Percentiles rank a stretch among this genome's conserved stretches.
Evolutionary conservation across 805 yeast genomes (phyloP).

Genomic region (Limtongia smithiae): DNA sequence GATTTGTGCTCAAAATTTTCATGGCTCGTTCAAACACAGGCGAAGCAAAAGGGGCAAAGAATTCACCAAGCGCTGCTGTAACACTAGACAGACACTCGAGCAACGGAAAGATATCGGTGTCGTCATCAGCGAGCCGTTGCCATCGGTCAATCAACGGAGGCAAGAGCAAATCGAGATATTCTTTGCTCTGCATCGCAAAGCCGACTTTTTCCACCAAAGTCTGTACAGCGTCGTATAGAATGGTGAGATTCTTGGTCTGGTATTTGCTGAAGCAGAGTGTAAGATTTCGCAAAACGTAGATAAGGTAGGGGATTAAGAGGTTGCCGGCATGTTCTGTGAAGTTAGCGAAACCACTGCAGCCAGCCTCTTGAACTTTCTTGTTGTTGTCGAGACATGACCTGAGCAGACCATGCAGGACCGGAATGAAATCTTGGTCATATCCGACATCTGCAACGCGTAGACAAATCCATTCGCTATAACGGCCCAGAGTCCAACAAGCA

Average conservation of each 20-base stretch:
- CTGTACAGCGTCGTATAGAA: conserved; percentile 86
- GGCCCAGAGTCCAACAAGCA: conserved; percentile 90
- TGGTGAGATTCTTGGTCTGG: conserved; percentile 75
- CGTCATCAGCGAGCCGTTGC: conserved; percentile 71
- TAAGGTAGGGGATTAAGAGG: conserved; percentile 59
- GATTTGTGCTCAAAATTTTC: conserved; percentile 62
- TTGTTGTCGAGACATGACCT: conserved; percentile 73
- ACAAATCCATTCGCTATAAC: conserved; percentile 81
- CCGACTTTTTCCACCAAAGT: conserved; percentile 79
- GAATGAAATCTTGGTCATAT: conserved; percentile 64
- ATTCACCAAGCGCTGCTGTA: conserved; percentile 79
- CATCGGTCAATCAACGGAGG: conserved; percentile 84
- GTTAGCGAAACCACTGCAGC: conserved; percentile 79
- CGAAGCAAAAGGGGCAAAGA: conserved; percentile 83
- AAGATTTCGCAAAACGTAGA: conserved; percentile 65
- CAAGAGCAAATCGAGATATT: conserved; percentile 57
- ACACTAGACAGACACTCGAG: conserved; percentile 89
- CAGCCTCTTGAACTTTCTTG: conserved; percentile 94
- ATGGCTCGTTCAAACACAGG: conserved; percentile 79
- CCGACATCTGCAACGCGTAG: conserved; percentile 60
- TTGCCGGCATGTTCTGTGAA: conserved; percentile 75
- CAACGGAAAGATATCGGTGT: conserved; percentile 84
- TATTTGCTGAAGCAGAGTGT: conserved; percentile 70
- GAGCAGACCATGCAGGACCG: conserved; percentile 68
- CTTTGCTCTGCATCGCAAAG: conserved; percentile 51